Evolutionary conservation across 2,329 filamentous ascomycete genomes (phyloP).

Genomic region (Drechmeria coniospora): DNA sequence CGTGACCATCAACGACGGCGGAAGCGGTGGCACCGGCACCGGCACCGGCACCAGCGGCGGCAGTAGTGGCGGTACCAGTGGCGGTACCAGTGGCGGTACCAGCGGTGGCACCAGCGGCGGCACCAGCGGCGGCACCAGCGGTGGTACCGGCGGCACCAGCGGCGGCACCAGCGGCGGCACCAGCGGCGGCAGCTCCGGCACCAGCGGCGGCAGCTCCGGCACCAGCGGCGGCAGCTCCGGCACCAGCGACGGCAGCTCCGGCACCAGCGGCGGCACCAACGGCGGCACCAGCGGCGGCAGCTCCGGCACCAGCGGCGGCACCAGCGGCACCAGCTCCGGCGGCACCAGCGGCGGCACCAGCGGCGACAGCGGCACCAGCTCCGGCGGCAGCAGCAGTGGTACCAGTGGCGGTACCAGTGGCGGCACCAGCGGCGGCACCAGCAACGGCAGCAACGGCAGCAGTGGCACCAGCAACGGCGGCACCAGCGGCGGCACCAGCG

Average conservation of each 20-base stretch:
- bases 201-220: neutral
- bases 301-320: too few species aligned
- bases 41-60: neutral
- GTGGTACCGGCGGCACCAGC: neutral
- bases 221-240: neutral
- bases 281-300: too few species aligned
- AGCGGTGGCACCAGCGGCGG: neutral
- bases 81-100: neutral
- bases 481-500: too few species aligned
- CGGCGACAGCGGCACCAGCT: too few species aligned
- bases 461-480: too few species aligned
- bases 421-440: too few species aligned
- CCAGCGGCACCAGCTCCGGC: too few species aligned
- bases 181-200: conserved; percentile 1
- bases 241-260: neutral
- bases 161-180: conserved; percentile 3
- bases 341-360: too few species aligned
- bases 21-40: conserved; percentile 2
- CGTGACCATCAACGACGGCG: conserved; percentile 14
- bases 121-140: neutral
- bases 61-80: neutral
- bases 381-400: too few species aligned
- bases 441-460: too few species aligned
- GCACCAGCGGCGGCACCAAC: neutral
- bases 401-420: too few species aligned